Conservation (phyloP, 192 early-diverging fungal genomes). For the Phycomyces nitens region DNA sequence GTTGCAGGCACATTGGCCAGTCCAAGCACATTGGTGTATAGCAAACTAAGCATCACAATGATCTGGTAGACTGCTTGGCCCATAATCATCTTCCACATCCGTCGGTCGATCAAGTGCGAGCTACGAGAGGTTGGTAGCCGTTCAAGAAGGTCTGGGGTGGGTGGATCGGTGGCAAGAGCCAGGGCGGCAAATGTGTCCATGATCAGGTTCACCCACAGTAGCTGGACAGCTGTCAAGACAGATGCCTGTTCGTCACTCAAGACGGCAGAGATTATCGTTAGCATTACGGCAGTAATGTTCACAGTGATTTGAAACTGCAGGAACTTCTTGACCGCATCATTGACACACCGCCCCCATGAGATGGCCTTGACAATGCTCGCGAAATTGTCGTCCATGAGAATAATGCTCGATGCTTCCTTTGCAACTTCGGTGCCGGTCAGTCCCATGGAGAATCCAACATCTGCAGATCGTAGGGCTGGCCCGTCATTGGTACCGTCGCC, state of each 20-base stretch:
- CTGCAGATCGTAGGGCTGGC: slow-evolving; percentile 87
- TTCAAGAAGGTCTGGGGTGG: slow-evolving; percentile 75
- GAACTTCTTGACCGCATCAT: slow-evolving; percentile 97
- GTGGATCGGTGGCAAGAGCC: slow-evolving; percentile 94
- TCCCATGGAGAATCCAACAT: slow-evolving; percentile 99
- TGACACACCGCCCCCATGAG: slow-evolving; percentile 94
- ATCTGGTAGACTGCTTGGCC: slow-evolving; percentile 89
- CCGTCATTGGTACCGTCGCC: slow-evolving; percentile 99
- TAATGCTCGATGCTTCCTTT: slow-evolving; percentile 96
- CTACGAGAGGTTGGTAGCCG: slow-evolving; percentile 76
- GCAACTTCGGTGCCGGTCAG: slow-evolving; percentile 99
- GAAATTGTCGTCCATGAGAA: slow-evolving; percentile 98
- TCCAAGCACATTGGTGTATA: slow-evolving; percentile 63
- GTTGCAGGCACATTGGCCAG: slow-evolving; percentile 26
- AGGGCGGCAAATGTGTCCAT: slow-evolving; percentile 99
- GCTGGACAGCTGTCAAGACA: slow-evolving; percentile 90
- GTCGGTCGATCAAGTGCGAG: slow-evolving; percentile 78
- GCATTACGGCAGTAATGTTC: slow-evolving; percentile 84
- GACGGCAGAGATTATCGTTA: slow-evolving; percentile 77
- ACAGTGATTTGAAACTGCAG: slow-evolving; percentile 99
- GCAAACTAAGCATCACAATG: slow-evolving; percentile 64
- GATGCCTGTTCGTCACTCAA: slow-evolving; percentile 61
- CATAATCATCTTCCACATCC: slow-evolving; percentile 96
- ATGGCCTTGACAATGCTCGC: slow-evolving; percentile 94
- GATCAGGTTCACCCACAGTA: slow-evolving; percentile 98